Percentiles rank a stretch among this genome's conserved stretches.
phyloP scores from a whole-genome alignment of 495 filamentous ascomycete genomes.

The Endocarpon pusillum region DNA sequence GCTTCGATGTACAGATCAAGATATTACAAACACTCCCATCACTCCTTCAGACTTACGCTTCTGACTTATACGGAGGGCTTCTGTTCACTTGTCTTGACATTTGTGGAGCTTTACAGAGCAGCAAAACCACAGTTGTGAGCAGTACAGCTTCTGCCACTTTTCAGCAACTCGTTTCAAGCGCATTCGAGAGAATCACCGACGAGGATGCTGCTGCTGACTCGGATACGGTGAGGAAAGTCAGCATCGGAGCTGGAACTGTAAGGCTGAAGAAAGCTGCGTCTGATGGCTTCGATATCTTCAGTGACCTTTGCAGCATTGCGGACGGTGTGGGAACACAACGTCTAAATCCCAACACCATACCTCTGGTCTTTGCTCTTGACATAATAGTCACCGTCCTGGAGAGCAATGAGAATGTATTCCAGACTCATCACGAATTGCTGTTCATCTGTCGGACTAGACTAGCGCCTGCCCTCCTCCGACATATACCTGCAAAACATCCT shows the following conservation, averaged over 20 bases:
- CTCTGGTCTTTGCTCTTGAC: conserved; percentile 71
- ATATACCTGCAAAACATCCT: conserved; percentile 56
- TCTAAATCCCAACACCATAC: conserved; percentile 54
- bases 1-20: conserved; percentile 86
- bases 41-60: conserved; percentile 76
- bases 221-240: conserved; percentile 18
- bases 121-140: conserved; percentile 80
- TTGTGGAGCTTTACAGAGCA: conserved; percentile 75
- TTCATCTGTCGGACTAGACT: conserved; percentile 62
- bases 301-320: conserved; percentile 75
- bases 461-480: conserved; percentile 65
- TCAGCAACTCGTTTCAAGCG: conserved; percentile 79
- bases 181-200: conserved; percentile 74
- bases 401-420: conserved; percentile 68
- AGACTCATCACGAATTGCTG: conserved; percentile 61
- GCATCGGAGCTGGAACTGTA: conserved; percentile 39
- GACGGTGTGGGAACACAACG: conserved; percentile 71
- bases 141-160: conserved; percentile 89
- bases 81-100: conserved; percentile 70
- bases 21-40: conserved; percentile 89
- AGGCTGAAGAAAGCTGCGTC: conserved; percentile 57
- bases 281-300: conserved; percentile 70
- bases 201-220: conserved; percentile 43
- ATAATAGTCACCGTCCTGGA: conserved; percentile 77
- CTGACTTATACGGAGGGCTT: conserved; percentile 62